A percentile compares a stretch with the other conserved stretches of the same genome.
These are phyloP conservation scores for Phaeosphaeriaceae sp. DNA, from an alignment of 2,329 filamentous ascomycete genomes.

Conservation along the genomic window DNA sequence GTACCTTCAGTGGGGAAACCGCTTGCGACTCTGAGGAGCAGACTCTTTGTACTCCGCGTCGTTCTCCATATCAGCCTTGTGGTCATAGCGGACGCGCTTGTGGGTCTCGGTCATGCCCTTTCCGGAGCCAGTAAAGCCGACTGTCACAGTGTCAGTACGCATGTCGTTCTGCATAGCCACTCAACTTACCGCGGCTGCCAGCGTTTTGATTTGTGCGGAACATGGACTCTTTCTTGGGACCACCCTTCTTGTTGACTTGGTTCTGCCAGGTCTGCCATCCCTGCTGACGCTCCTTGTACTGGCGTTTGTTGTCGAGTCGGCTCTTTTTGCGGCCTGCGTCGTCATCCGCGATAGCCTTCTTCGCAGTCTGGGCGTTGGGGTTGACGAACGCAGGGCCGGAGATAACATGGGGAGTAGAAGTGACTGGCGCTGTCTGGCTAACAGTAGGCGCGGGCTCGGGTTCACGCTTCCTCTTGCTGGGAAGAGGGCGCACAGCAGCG, in stretches of 20 bases:
- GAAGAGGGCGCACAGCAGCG: slow-evolving; percentile 41
- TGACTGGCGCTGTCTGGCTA: slow-evolving; percentile 45
- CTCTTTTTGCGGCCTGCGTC: slow-evolving; percentile 73
- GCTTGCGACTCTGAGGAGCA: slow-evolving; percentile 9
- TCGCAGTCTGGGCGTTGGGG: slow-evolving; percentile 69
- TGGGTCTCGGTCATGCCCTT: slow-evolving; percentile 95
- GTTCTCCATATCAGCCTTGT: slow-evolving; percentile 53
- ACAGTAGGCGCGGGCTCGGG: slow-evolving; percentile 75
- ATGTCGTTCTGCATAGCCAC: no score
- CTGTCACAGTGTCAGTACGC: slow-evolving; percentile 58
- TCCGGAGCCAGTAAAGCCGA: slow-evolving; percentile 95
- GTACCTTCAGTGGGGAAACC: slow-evolving; percentile 10
- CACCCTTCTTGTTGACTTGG: slow-evolving; percentile 67
- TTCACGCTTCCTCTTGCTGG: slow-evolving; percentile 72
- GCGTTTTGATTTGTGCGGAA: slow-evolving; percentile 90
- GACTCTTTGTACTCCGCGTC: slow-evolving; percentile 25
- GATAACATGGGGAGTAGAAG: slow-evolving; percentile 62
- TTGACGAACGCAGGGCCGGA: slow-evolving; percentile 73
- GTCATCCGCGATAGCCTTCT: slow-evolving; percentile 70
- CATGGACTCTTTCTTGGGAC: slow-evolving; percentile 96
- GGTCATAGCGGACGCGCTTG: slow-evolving; percentile 82
- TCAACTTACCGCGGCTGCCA: slow-evolving; percentile 77
- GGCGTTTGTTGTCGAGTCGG: slow-evolving; percentile 86
- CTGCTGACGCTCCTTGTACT: slow-evolving; percentile 86
- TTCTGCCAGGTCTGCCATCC: slow-evolving; percentile 94